Evolutionary conservation across 495 filamentous ascomycete species (phyloP).

Genomic region (Penicillium riverlandense): DNA sequence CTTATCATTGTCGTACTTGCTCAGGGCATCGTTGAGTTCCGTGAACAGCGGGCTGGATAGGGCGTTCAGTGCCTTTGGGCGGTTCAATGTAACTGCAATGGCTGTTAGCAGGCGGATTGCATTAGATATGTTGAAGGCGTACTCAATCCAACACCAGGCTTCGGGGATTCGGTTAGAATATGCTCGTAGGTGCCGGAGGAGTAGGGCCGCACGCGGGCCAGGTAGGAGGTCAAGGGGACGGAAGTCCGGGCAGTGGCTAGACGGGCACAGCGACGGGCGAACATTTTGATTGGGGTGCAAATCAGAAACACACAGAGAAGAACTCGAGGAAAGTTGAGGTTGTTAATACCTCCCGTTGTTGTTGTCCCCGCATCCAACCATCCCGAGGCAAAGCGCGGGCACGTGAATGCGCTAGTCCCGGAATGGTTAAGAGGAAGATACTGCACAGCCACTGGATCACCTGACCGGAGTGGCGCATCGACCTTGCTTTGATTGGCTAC

Average conservation of each 20-base stretch:
- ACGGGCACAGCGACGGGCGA: constrained; percentile 48
- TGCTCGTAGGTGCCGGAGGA: constrained; percentile 68
- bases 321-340: not conserved
- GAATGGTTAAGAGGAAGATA: constrained; percentile 6
- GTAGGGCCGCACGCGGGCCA: constrained; percentile 46
- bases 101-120: constrained; percentile 1
- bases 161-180: constrained; percentile 72
- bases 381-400: constrained; percentile 15
- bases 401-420: constrained; percentile 11
- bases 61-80: constrained; percentile 91
- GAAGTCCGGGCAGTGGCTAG: constrained; percentile 52
- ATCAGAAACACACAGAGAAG: not conserved
- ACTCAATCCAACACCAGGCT: constrained; percentile 87
- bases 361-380: constrained; percentile 27
- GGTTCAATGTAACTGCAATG: constrained; percentile 77
- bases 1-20: constrained; percentile 60
- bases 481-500: constrained; percentile 15
- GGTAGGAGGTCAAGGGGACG: constrained; percentile 33
- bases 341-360: not conserved
- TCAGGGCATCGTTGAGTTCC: constrained; percentile 82
- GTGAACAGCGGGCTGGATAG: constrained; percentile 78
- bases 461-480: constrained; percentile 8
- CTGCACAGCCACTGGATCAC: constrained; percentile 8
- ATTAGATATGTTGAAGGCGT: constrained; percentile 12
- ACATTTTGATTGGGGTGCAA: constrained; percentile 34